Evolutionary conservation across 441 rosid species (phyloP), one percentile per base, ranked within the genome.

Genomic region (Populus hybrid): DNA sequence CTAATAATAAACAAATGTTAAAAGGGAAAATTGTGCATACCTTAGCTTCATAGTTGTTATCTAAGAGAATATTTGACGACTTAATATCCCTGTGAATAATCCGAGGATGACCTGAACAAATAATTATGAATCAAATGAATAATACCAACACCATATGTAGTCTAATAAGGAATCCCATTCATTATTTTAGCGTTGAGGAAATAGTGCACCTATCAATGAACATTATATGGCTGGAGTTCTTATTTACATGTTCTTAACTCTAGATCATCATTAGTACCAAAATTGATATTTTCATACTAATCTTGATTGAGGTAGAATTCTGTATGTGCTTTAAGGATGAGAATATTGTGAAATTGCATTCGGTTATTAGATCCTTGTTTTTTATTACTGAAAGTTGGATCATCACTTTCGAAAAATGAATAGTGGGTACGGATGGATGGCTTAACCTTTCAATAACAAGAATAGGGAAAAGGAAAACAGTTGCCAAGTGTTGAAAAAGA

Each of bases 81-180:
- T 96, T 96, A 83, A 96, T 96, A 84, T 94, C 99, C 82, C 99
- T 88, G 83, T 96, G 99, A 79, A 96, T 90, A 69, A 95, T 84
- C 66, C 95, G 97, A 77, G 99, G 98, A 87, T 90, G 91, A 73
- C 98, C 99, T 94, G 69, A 66, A 80, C 68, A 73, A 42, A 75
- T 63, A 63, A 64, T 46, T 76, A 24, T 2, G 10, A 81, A 40
- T 14, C 76, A 64, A 74, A 21, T 69, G 40, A 78, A 21, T 18
- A 75, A 66, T 14, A 69, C 28, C 38, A 18, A 9, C 23, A n/a
- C 26, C 54, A n/a, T 69, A n/a, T 35, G 12, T 8, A 69, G 40
- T 16, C 14, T 16, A 32, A 20, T 20, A 69, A 69, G 40, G 12
- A 9, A 1, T 4, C 35, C 26, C 8, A 66, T 74, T 23, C 11